phyloP scores from a whole-genome alignment of 1,284 basidiomycete genomes.

The Ganoderma boninense region DNA sequence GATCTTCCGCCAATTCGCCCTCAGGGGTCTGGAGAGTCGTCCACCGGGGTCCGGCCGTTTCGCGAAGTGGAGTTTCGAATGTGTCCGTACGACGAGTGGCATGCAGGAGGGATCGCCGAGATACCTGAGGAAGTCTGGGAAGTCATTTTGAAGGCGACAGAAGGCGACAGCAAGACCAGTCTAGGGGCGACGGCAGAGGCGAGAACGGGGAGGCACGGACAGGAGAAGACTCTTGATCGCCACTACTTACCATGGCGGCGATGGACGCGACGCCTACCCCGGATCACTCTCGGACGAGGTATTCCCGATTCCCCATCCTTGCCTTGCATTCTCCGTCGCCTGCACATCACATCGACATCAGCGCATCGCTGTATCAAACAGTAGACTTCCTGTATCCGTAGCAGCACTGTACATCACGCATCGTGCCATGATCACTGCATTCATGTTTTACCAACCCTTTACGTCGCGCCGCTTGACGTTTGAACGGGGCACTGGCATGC shows the following conservation, averaged over 20 bases:
- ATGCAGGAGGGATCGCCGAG: not conserved
- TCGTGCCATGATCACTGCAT: not conserved
- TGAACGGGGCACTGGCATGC: not conserved
- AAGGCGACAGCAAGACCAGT: not conserved
- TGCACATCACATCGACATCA: not conserved
- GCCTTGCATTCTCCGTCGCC: not conserved
- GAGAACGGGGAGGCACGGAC: not conserved
- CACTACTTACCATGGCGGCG: not conserved
- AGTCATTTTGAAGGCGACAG: not conserved
- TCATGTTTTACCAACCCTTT: not conserved
- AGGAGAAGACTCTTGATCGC: not conserved
- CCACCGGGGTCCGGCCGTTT: not conserved
- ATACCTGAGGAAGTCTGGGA: not conserved
- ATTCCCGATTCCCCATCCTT: not conserved
- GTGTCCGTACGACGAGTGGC: not conserved
- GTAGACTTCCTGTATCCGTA: not conserved
- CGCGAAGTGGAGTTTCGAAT: not conserved
- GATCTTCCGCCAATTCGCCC: not conserved
- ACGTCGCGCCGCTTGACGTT: not conserved
- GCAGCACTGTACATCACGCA: conserved; percentile 1
- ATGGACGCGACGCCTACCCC: not conserved
- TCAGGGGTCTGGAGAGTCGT: not conserved
- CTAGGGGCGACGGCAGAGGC: not conserved
- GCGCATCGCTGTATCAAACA: not conserved
- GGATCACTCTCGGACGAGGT: not conserved